These are phyloP conservation scores for Wickerhamiella qilinensis DNA, from an alignment of 805 yeast genomes.

Conservation along the genomic window DNA sequence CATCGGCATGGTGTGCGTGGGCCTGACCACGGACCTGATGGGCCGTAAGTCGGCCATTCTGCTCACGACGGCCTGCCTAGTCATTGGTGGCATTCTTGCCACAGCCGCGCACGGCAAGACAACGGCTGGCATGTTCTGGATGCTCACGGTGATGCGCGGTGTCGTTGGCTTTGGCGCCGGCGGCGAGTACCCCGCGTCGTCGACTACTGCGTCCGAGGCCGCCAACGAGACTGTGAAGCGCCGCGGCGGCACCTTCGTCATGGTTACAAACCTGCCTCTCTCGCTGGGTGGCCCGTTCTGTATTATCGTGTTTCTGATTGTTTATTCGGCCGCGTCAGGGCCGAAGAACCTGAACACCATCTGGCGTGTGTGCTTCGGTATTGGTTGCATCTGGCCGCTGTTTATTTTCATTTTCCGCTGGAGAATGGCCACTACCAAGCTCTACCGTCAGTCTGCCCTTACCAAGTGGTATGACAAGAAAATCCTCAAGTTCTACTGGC, in stretches of 20 bases:
- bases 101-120: slow-evolving; percentile 56
- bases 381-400: slow-evolving; percentile 61
- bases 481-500: slow-evolving; percentile 6
- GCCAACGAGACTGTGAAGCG: slow-evolving; percentile 43
- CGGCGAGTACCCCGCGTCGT: slow-evolving; percentile 59
- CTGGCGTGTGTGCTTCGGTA: slow-evolving; percentile 61
- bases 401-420: slow-evolving; percentile 55
- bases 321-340: slow-evolving; percentile 37
- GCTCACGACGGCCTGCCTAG: slow-evolving; percentile 42
- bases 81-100: slow-evolving; percentile 48
- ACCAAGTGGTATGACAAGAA: slow-evolving; percentile 28
- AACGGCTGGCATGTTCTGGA: slow-evolving; percentile 52
- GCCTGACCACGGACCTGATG: slow-evolving; percentile 45
- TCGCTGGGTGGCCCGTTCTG: slow-evolving; percentile 73
- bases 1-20: slow-evolving; percentile 52
- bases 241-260: slow-evolving; percentile 48
- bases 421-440: slow-evolving; percentile 49
- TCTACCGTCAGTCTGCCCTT: slow-evolving; percentile 51
- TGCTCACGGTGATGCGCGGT: slow-evolving; percentile 59
- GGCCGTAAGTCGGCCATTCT: slow-evolving; percentile 57
- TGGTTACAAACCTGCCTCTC: slow-evolving; percentile 60
- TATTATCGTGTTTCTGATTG: slow-evolving; percentile 47
- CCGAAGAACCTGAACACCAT: slow-evolving; percentile 29
- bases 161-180: slow-evolving; percentile 67
- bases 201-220: slow-evolving; percentile 55